Evolutionary conservation across 2,329 filamentous ascomycete species (phyloP).

Genomic region (Pyrenophora teres): DNA sequence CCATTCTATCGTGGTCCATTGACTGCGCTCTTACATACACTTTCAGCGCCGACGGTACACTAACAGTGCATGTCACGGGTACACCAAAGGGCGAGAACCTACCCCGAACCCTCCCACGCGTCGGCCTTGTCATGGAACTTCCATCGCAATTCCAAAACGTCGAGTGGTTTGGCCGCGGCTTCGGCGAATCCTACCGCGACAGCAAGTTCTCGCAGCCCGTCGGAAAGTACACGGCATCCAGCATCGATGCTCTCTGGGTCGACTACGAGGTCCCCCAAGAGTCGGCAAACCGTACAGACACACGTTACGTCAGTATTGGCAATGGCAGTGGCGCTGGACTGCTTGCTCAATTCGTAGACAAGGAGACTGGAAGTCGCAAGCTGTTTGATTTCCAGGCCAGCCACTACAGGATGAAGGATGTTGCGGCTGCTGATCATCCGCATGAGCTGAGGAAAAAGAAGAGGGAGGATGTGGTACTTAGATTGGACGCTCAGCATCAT

Average conservation of each 20-base stretch:
- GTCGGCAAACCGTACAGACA: constrained; percentile 66
- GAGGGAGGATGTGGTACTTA: constrained; percentile 60
- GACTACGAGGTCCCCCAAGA: constrained; percentile 72
- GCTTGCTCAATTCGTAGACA: constrained; percentile 38
- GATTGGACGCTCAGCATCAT: constrained; percentile 66
- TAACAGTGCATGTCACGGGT: constrained; percentile 55
- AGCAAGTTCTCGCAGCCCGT: constrained; percentile 64
- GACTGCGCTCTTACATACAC: constrained; percentile 57
- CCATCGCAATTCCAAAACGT: constrained; percentile 54
- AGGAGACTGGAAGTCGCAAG: constrained; percentile 16
- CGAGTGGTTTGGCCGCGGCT: constrained; percentile 67
- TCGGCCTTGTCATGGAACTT: constrained; percentile 64
- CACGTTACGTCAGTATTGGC: constrained; percentile 58
- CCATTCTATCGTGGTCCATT: constrained; percentile 61
- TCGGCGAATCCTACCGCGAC: constrained; percentile 69
- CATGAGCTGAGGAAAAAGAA: constrained; percentile 62
- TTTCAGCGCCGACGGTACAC: constrained; percentile 52
- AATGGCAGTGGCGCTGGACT: constrained; percentile 19
- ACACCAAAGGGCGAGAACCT: constrained; percentile 55
- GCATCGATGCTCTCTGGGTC: constrained; percentile 58
- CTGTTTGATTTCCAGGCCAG: constrained; percentile 58
- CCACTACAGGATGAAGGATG: constrained; percentile 57
- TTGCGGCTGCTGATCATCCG: constrained; percentile 67
- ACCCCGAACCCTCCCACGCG: constrained; percentile 63
- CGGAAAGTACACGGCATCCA: constrained; percentile 52